Percentiles rank a stretch among this genome's conserved stretches.
Evolutionary conservation across 164 flowering plant species (phyloP).

Genomic region (Stephania yunnanensis): DNA sequence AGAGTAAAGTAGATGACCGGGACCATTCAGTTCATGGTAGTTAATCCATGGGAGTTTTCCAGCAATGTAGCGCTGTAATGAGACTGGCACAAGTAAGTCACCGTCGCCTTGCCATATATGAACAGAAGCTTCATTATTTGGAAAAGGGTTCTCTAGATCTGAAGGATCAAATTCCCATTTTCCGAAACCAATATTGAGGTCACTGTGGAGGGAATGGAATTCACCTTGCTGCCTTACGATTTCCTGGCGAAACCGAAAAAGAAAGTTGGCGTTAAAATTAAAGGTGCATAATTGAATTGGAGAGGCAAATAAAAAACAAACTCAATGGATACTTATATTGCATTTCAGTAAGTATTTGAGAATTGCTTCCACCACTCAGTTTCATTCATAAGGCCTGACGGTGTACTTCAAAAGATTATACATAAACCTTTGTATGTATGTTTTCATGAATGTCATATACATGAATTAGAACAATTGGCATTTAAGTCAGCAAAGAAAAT

Average conservation of each 20-base stretch:
- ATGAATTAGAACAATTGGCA: too few relatives aligned
- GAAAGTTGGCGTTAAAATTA: neutral
- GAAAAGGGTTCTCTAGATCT: constrained; percentile 59
- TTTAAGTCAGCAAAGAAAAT: too few relatives aligned
- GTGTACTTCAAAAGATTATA: too few relatives aligned
- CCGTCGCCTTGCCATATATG: constrained; percentile 80
- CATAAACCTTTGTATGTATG: too few relatives aligned
- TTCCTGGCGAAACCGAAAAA: constrained; percentile 25
- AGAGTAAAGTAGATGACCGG: constrained; percentile 44
- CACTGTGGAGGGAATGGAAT: constrained; percentile 46
- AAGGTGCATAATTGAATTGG: neutral
- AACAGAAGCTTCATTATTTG: constrained; percentile 52
- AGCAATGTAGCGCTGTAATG: constrained; percentile 46
- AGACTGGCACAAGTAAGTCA: constrained; percentile 46
- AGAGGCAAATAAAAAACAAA: neutral
- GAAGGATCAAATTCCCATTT: constrained; percentile 63
- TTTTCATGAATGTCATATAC: too few relatives aligned
- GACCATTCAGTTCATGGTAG: constrained; percentile 57
- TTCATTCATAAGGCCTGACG: too few relatives aligned
- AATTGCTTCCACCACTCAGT: too few relatives aligned
- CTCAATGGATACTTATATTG: too few relatives aligned
- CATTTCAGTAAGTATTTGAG: too few relatives aligned
- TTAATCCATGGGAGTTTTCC: constrained; percentile 59
- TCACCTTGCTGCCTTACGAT: constrained; percentile 57
- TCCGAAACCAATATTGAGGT: constrained; percentile 58